phyloP scores from a whole-genome alignment of 2,329 filamentous ascomycete species.

The Penicillium sp. region DNA sequence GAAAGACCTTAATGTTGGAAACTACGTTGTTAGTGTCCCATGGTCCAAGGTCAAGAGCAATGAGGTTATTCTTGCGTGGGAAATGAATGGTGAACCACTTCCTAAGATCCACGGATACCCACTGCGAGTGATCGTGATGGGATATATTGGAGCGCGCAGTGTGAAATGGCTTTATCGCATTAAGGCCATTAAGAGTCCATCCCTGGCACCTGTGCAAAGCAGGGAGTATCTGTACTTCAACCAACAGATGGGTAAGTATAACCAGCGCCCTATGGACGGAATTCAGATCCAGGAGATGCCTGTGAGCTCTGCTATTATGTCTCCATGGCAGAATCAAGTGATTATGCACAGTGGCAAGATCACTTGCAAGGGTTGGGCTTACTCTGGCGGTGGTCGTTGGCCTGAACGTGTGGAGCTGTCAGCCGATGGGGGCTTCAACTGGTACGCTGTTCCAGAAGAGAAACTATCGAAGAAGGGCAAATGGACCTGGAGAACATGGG shows the following conservation, averaged over 20 bases:
- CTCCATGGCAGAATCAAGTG: conserved; percentile 62
- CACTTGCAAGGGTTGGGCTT: conserved; percentile 61
- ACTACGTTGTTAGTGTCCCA: conserved; percentile 70
- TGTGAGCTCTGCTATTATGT: conserved; percentile 70
- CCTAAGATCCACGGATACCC: conserved; percentile 70
- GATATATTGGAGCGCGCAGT: conserved; percentile 40
- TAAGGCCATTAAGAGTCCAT: conserved; percentile 45
- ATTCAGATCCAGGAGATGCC: conserved; percentile 76
- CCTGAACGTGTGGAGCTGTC: conserved; percentile 68
- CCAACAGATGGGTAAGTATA: conserved; percentile 71
- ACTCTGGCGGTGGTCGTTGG: conserved; percentile 64
- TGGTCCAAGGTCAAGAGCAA: conserved; percentile 69
- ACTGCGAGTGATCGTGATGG: conserved; percentile 63
- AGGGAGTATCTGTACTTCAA: conserved; percentile 72
- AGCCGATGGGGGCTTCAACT: conserved; percentile 65
- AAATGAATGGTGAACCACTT: conserved; percentile 70
- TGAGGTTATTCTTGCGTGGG: conserved; percentile 71
- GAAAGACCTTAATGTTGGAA: conserved; percentile 68
- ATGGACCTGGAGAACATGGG: conserved; percentile 69
- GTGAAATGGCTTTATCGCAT: conserved; percentile 68
- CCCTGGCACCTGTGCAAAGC: conserved; percentile 63
- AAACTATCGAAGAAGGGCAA: conserved; percentile 66
- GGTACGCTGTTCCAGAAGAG: conserved; percentile 66
- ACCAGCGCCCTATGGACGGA: conserved; percentile 62
- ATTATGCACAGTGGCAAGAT: conserved; percentile 66